Evolutionary conservation across 495 filamentous ascomycete genomes (phyloP).

Genomic region (Xylaria venustula): DNA sequence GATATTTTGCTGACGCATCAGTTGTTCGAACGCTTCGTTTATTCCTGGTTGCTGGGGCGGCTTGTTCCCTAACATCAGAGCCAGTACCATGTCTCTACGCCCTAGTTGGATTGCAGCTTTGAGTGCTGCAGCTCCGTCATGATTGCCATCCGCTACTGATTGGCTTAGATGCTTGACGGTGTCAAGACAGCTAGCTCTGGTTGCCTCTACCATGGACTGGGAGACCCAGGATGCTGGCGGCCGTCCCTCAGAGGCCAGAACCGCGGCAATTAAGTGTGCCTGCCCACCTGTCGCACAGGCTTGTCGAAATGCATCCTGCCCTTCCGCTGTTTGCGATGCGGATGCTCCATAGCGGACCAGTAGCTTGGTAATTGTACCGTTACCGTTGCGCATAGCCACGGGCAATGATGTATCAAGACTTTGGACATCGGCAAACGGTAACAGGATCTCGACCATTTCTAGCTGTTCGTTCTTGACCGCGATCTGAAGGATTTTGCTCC

Average conservation of each 20-base stretch:
- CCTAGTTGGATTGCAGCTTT: conserved; percentile 39
- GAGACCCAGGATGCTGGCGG: conserved; percentile 34
- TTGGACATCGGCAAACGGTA: conserved; percentile 39
- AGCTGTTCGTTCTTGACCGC: conserved; percentile 43
- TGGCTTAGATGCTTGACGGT: conserved; percentile 46
- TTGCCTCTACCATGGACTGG: conserved; percentile 45
- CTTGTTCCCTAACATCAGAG: conserved; percentile 42
- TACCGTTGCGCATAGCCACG: conserved; percentile 37
- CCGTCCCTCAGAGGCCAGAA: conserved; percentile 43
- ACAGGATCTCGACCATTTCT: conserved; percentile 49
- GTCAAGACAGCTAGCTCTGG: conserved; percentile 38
- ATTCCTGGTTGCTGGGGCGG: conserved; percentile 38
- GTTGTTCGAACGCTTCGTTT: conserved; percentile 37
- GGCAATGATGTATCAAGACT: conserved; percentile 41
- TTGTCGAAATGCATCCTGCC: conserved; percentile 44
- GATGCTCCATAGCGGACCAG: conserved; percentile 44
- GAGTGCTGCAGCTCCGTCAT: conserved; percentile 44
- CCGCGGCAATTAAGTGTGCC: conserved; percentile 38
- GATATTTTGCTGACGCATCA: conserved; percentile 39
- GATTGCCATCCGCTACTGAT: conserved; percentile 42
- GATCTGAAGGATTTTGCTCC: conserved; percentile 42
- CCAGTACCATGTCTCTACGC: conserved; percentile 43
- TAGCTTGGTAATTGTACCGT: conserved; percentile 34
- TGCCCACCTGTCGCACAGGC: conserved; percentile 38
- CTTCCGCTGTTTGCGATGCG: conserved; percentile 34